Conservation (phyloP, 2,329 filamentous ascomycete species). For the Magnaporthiopsis incrustans region DNA sequence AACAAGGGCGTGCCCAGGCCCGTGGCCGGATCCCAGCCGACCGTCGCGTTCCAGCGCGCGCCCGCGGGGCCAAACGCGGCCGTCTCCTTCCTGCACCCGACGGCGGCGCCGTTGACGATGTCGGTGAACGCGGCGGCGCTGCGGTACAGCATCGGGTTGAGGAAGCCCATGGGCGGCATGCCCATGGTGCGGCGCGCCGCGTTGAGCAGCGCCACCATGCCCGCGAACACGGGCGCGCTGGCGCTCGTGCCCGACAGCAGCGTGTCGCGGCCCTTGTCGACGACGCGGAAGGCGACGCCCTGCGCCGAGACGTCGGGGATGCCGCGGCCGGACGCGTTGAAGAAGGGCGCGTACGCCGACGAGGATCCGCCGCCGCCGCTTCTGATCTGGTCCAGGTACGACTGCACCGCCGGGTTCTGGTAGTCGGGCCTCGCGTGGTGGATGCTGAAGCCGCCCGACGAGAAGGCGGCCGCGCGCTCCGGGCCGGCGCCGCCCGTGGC, state of each 20-base stretch:
- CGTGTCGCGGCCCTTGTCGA: slow-evolving; percentile 15
- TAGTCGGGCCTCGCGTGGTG: slow-evolving; percentile 34
- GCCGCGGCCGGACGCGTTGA: slow-evolving; percentile 34
- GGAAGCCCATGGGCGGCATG: slow-evolving; percentile 26
- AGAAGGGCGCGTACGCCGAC: slow-evolving; percentile 29
- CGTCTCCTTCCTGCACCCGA: slow-evolving; percentile 19
- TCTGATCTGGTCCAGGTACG: slow-evolving; percentile 32
- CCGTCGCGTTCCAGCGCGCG: slow-evolving; percentile 22
- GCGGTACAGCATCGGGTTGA: slow-evolving; percentile 27
- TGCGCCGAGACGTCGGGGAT: slow-evolving; percentile 48
- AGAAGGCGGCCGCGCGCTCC: slow-evolving; percentile 20
- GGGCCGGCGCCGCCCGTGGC: slow-evolving; percentile 35
- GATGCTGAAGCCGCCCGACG: slow-evolving; percentile 38
- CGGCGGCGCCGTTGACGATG: slow-evolving; percentile 20
- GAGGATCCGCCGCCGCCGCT: slow-evolving; percentile 11
- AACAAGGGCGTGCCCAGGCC: slow-evolving; percentile 24
- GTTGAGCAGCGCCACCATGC: slow-evolving; percentile 33
- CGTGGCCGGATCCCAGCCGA: slow-evolving; percentile 23
- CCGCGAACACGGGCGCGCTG: slow-evolving; percentile 31
- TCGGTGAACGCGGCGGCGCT: slow-evolving; percentile 23
- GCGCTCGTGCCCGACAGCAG: slow-evolving; percentile 25
- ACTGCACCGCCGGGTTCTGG: slow-evolving; percentile 27
- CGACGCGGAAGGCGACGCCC: slow-evolving; percentile 26
- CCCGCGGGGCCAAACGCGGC: slow-evolving; percentile 14
- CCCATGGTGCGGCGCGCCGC: slow-evolving; percentile 28